These are phyloP conservation scores for Agrostemma githago DNA, from an alignment of 148 eudicot genomes.

Conservation along the genomic window DNA sequence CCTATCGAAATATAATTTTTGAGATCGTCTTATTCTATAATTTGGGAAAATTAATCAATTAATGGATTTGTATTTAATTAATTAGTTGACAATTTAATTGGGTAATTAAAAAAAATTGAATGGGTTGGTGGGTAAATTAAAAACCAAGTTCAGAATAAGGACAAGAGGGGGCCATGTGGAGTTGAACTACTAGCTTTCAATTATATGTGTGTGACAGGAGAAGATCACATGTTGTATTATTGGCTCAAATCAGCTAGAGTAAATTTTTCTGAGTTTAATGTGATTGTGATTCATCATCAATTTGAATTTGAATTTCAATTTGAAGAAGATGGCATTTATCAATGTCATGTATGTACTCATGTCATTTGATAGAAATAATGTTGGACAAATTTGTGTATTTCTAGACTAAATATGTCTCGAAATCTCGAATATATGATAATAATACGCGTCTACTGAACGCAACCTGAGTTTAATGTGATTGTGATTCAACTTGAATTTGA, in stretches of 20 bases:
- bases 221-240: slow-evolving; percentile 3
- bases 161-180: slow-evolving; percentile 12
- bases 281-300: neutral
- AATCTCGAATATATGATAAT: no score
- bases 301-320: neutral
- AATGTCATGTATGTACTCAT: neutral
- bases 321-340: neutral
- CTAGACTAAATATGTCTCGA: no score
- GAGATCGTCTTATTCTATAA: no score
- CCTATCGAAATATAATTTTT: no score
- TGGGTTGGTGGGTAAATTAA: slow-evolving; percentile 20
- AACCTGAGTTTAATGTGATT: neutral
- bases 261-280: neutral
- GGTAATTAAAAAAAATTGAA: neutral
- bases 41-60: no score
- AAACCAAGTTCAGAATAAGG: slow-evolving; percentile 5
- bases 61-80: neutral
- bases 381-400: neutral
- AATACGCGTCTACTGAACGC: no score
- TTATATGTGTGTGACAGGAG: neutral
- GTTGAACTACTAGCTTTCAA: slow-evolving; percentile 5
- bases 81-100: neutral
- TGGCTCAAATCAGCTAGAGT: neutral
- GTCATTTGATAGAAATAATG: neutral
- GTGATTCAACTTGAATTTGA: neutral